Base-by-base conservation (phyloP, 129 eudicot species). In the Calendula officinalis region DNA sequence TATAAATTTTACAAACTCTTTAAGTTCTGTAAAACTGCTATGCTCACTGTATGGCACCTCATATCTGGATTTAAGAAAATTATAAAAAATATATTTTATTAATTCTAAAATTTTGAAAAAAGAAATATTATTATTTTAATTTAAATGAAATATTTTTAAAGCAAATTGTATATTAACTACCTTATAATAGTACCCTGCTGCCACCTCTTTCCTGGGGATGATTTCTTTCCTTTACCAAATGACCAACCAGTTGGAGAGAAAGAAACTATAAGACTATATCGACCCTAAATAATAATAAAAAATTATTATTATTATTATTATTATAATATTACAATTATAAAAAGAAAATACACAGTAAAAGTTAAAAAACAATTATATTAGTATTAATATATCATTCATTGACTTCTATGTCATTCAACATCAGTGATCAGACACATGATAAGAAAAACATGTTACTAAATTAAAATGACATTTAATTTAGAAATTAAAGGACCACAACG, bases 41-140 rank as follows among this genome's bases (percentile, higher is more conserved):
- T 94, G 99, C 81, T 94, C 99, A 45, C 99, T 94, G 76, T 94
- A 94, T 14, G 99, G 99, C 58, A 94, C 99, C 74, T 94, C 99
- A 35, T 94, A 94, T 75, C 99, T 92, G 86, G 37, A 77, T 32
- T 10, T 32, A 3, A 34, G 15, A 6, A 55, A 41, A 32, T 54
- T 45, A 51, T 38, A 62, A n/a, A 11, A 30, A 40, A 39, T 66
- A 39, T 1, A 43, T 27, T 30, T 5, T n/a, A 7, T 44, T n/a
- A 22, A 22, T n/a, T n/a, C n/a, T n/a, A n/a, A n/a, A n/a, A n/a
- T n/a, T n/a, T n/a, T n/a, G n/a, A n/a, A n/a, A 46, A n/a, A 46
- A 45, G 11, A 41, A 5, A 6, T 8, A 46, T 10, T 5, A n/a
- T 12, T 2, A 34, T 6, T 8, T 32, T 54, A 33, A 56, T 35